These are phyloP conservation scores for Phytophthora pinifolia DNA, from an alignment of 352 stramenopile species.

Conservation along the genomic window DNA sequence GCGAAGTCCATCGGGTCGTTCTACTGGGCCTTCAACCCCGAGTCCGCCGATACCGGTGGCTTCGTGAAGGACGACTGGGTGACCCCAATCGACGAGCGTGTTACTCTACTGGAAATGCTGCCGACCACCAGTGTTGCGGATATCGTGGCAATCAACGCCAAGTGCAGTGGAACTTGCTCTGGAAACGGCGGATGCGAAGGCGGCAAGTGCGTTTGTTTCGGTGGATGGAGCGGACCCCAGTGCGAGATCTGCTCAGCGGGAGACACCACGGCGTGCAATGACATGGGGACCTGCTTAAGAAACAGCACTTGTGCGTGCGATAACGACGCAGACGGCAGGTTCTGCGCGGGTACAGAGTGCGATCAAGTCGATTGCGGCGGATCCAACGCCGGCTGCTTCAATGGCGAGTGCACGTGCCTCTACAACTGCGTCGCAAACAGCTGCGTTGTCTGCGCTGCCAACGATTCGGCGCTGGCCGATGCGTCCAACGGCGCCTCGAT, in stretches of 20 bases:
- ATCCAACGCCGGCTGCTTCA: slow-evolving; percentile 53
- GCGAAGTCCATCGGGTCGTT: slow-evolving; percentile 66
- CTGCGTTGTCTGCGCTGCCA: slow-evolving; percentile 48
- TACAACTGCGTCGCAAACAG: slow-evolving; percentile 51
- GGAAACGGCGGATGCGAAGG: slow-evolving; percentile 53
- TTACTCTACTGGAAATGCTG: slow-evolving; percentile 45
- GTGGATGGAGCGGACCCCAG: slow-evolving; percentile 63
- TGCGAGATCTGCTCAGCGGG: slow-evolving; percentile 61
- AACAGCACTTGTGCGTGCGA: slow-evolving; percentile 69
- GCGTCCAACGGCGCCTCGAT: slow-evolving; percentile 35
- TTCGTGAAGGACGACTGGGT: slow-evolving; percentile 74
- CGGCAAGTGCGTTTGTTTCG: slow-evolving; percentile 55
- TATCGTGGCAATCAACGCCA: slow-evolving; percentile 40
- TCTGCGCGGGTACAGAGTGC: slow-evolving; percentile 53
- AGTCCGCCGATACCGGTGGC: slow-evolving; percentile 67
- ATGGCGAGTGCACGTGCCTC: slow-evolving; percentile 53
- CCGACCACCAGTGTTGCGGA: slow-evolving; percentile 41
- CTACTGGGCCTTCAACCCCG: slow-evolving; percentile 79
- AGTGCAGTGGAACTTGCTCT: slow-evolving; percentile 40
- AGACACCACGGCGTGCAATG: slow-evolving; percentile 52
- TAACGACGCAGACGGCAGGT: slow-evolving; percentile 43
- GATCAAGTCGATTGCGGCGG: slow-evolving; percentile 51
- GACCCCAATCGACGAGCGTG: slow-evolving; percentile 58
- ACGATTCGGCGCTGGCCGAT: slow-evolving; percentile 32
- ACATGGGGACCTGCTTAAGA: slow-evolving; percentile 47